Evolutionary conservation across 352 stramenopile species (phyloP), one percentile per base, ranked within the genome.

Genomic region (Phytophthora sansomeana): DNA sequence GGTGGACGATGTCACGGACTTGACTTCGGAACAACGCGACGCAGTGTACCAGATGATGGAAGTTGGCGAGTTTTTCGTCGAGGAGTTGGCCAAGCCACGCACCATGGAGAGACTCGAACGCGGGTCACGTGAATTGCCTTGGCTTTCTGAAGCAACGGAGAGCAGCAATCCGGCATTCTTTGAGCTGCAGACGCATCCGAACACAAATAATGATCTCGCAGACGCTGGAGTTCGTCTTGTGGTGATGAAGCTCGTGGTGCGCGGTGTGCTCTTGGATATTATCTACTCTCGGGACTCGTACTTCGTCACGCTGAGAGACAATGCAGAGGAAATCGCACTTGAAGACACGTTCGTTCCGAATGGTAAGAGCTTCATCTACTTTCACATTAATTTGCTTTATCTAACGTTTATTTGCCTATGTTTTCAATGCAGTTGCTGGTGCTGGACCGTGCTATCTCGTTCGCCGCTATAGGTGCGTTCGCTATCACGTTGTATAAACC

Each of bases 211-310:
- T 10, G 58, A 59, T 0, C 66, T 90, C 0, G 61, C 46, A 0
- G 35, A 63, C 0, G 72, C 80, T 1, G 78, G 80, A 0, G 73
- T 90, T 28, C 62, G 80, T 19, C 63, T 91, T 16, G 48, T 89
- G 11, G 80, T 91, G 11, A 89, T 91, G 77, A 91, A 91, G 42
- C 69, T 89, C 5, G 80, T 90, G 19, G 67, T 91, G n/a, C 74
- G 83, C 4, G 83, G 68, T 0, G 83, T 91, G 44, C 50, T 90
- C n/a, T 61, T 91, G 0, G 80, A 91, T 39, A 66, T 90, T 5
- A 70, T 90, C 19, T 90, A 85, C 65, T 73, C 68, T n/a, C 61
- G 69, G 16, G 72, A 89, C 67, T 91, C 80, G 67, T 90, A 91
- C 41, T 90, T 79, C 8, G 72, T 77, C 17, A 79, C 79, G 14